Conservation (phyloP, 306 rosid genomes). For the Cucumis cinereus region DNA sequence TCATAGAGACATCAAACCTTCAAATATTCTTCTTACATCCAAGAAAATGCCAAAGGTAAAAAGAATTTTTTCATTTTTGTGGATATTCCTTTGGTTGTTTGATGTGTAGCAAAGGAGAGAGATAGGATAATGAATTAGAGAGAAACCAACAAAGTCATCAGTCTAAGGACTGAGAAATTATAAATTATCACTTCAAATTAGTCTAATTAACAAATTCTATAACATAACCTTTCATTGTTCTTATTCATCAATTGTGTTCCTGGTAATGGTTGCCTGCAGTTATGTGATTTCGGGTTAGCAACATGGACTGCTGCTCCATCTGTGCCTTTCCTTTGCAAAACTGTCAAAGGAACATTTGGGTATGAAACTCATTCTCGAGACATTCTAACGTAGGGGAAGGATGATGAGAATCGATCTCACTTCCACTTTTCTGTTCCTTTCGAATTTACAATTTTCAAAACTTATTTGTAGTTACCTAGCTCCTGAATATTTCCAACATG, state of each 20-base stretch:
- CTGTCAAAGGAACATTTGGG: constrained; percentile 99
- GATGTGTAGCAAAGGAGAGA: too few relatives aligned
- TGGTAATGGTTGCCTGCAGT: constrained; percentile 23
- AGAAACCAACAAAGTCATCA: neutral
- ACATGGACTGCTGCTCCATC: constrained; percentile 99
- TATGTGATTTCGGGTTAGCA: constrained; percentile 93
- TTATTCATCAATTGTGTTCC: constrained; percentile 10
- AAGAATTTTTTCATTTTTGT: constrained; percentile 1
- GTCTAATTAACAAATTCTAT: neutral
- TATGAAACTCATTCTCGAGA: constrained; percentile 14
- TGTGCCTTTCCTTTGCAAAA: constrained; percentile 89
- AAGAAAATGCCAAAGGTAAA: constrained; percentile 69
- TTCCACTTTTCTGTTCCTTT: neutral
- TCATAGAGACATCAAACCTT: constrained; percentile 89
- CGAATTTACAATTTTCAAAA: neutral
- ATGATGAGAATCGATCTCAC: neutral
- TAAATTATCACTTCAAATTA: neutral
- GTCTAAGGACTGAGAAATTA: neutral
- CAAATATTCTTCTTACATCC: constrained; percentile 91
- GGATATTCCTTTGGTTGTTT: neutral
- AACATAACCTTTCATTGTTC: neutral
- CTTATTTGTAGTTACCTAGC: constrained; percentile 60
- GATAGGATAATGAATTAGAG: too few relatives aligned
- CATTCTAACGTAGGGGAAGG: neutral
- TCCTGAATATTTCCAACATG: constrained; percentile 97